phyloP scores from a whole-genome alignment of 2,329 filamentous ascomycete species.

The Colletotrichum sp. region DNA sequence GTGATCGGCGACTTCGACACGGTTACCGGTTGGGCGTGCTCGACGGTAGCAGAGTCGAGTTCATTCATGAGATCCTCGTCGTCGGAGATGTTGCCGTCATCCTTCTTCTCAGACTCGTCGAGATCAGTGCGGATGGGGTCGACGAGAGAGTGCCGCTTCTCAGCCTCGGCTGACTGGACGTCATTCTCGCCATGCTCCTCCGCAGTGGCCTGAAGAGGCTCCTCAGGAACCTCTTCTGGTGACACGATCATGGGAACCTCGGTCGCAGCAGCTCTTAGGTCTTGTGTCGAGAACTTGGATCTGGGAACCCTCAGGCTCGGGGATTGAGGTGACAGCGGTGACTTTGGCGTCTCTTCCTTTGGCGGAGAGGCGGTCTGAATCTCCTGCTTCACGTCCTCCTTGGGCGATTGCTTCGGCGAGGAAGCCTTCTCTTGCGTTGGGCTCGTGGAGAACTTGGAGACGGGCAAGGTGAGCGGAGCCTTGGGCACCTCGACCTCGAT shows the following conservation, averaged over 20 bases:
- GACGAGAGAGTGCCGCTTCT: conserved; percentile 40
- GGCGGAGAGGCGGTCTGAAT: not conserved
- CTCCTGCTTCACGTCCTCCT: not conserved
- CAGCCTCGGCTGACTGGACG: conserved; percentile 29
- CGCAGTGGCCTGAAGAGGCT: conserved; percentile 6
- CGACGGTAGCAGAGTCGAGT: conserved; percentile 78
- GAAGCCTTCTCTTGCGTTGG: conserved; percentile 4
- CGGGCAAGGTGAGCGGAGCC: conserved; percentile 4
- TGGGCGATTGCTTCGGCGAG: not conserved
- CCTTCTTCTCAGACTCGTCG: conserved; percentile 33
- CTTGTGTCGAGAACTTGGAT: conserved; percentile 49
- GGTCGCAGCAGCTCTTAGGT: conserved; percentile 29
- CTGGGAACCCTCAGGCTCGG: conserved; percentile 35
- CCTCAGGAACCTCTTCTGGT: not conserved
- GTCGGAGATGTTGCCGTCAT: conserved; percentile 60
- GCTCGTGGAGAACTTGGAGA: conserved; percentile 21
- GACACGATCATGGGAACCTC: conserved; percentile 20
- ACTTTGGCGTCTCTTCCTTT: conserved; percentile 24
- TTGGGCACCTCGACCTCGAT: not conserved
- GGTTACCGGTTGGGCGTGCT: conserved; percentile 81
- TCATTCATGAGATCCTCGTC: conserved; percentile 88
- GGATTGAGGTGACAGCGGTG: conserved; percentile 1
- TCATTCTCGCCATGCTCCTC: conserved; percentile 29
- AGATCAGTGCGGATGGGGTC: conserved; percentile 64
- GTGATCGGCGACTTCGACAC: conserved; percentile 85